phyloP scores from a whole-genome alignment of 345 rosid genomes.

The Balakata baccata region DNA sequence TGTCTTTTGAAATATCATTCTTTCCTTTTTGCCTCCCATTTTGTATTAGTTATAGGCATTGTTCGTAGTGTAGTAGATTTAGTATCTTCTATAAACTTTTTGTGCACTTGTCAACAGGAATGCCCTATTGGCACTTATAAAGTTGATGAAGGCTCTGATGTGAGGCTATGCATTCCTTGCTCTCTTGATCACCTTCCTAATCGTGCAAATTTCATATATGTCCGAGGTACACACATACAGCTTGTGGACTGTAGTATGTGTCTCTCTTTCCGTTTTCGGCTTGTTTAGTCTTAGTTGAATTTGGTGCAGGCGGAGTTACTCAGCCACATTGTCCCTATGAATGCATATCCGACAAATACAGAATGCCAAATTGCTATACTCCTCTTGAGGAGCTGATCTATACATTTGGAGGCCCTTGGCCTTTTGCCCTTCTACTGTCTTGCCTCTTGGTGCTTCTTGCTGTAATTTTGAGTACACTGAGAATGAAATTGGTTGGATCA shows the following conservation, averaged over 20 bases:
- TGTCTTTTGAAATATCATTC: not conserved
- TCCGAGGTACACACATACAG: constrained; percentile 56
- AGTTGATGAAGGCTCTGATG: constrained; percentile 80
- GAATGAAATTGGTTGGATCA: constrained; percentile 64
- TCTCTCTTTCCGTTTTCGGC: constrained; percentile 7
- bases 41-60: not conserved
- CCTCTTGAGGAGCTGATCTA: constrained; percentile 92
- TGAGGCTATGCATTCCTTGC: constrained; percentile 77
- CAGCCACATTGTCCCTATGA: constrained; percentile 70
- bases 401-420: constrained; percentile 94
- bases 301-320: constrained; percentile 75
- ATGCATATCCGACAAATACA: constrained; percentile 85
- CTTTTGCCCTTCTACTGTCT: constrained; percentile 68
- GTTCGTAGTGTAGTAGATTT: not conserved
- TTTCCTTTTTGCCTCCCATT: not conserved
- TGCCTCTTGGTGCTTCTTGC: constrained; percentile 66
- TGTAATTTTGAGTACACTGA: constrained; percentile 60
- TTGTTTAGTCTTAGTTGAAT: constrained; percentile 23
- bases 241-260: constrained; percentile 5
- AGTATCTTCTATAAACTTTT: constrained; percentile 7
- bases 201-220: constrained; percentile 75
- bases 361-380: constrained; percentile 93
- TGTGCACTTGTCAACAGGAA: constrained; percentile 49
- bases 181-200: constrained; percentile 71
- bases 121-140: constrained; percentile 96